A percentile compares a stretch with the other conserved stretches of the same genome.
These are phyloP conservation scores for Candida ulmi DNA, from an alignment of 805 yeast species.

Conservation along the genomic window DNA sequence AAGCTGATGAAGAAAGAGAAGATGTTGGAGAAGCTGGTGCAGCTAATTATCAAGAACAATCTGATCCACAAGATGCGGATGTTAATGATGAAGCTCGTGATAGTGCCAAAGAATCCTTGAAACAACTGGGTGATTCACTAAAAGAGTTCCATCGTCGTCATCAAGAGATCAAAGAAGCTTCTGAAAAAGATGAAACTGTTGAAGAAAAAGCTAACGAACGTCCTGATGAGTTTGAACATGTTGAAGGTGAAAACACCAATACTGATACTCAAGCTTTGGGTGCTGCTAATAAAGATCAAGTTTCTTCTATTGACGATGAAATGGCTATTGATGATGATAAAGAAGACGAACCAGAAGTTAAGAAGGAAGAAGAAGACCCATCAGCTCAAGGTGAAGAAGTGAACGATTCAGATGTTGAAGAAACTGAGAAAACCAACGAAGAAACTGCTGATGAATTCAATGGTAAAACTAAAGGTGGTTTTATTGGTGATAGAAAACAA, in stretches of 20 bases:
- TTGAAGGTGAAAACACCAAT: constrained; percentile 73
- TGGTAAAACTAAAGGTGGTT: constrained; percentile 45
- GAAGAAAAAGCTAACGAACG: constrained; percentile 56
- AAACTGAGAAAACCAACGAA: constrained; percentile 24
- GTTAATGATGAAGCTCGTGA: constrained; percentile 52
- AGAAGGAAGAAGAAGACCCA: constrained; percentile 29
- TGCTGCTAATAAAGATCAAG: constrained; percentile 75
- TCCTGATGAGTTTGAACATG: constrained; percentile 83
- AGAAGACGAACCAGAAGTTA: constrained; percentile 27
- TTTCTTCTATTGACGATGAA: constrained; percentile 71
- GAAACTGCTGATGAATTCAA: constrained; percentile 40
- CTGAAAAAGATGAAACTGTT: constrained; percentile 38
- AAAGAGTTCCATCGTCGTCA: constrained; percentile 89
- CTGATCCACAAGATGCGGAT: constrained; percentile 34
- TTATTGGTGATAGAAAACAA: constrained; percentile 40
- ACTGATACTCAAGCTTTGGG: constrained; percentile 90
- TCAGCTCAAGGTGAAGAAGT: constrained; percentile 24
- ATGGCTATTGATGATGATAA: constrained; percentile 75
- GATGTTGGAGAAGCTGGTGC: constrained; percentile 66
- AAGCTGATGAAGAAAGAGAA: constrained; percentile 51
- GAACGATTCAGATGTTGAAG: constrained; percentile 21
- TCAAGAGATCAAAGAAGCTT: constrained; percentile 76
- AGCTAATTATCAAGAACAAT: constrained; percentile 37
- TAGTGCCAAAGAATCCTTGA: constrained; percentile 69
- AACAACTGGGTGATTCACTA: constrained; percentile 85